Base-by-base conservation (phyloP, 163 green algal genomes). In the Prototheca wickerhamii region DNA sequence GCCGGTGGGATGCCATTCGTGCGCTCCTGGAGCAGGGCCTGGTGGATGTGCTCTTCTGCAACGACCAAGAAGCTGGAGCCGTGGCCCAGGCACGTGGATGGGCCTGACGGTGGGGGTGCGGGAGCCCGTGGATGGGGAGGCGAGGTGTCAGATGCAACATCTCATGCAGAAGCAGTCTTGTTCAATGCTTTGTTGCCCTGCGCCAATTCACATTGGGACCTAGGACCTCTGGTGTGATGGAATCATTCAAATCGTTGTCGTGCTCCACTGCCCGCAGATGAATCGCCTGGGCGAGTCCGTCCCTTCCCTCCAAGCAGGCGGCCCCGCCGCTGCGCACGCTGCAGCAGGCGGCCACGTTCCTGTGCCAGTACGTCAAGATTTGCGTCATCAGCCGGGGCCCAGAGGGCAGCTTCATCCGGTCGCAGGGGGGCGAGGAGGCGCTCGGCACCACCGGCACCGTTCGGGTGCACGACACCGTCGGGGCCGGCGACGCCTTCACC, bases 1-100 rank as follows among this genome's bases (percentile, higher is more conserved):
- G 68, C 58, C 88, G 80, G 70, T 78, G 70, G 54, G 66, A 35
- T 1, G 31, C 55, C 6, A 72, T 96, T 42, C 42, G 78, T 51
- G 50, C 54, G 28, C 53, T 93, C 35, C 76, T 95, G 58, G 26
- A 63, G 25, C 68, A 77, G 28, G 76, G 68, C 5, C 65, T 89
- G 53, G 65, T 96, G n/a, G 84, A 96, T 61, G 34, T 93, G 21
- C 58, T 96, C 49, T 91, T 96, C 67, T 87, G 82, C 66, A 96
- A 96, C 66, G 76, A 92, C 69, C 79, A 92, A 52, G 89, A 96
- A 70, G 86, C 84, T 4, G n/a, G 63, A 4, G 83, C 80, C 5
- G 43, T 95, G 35, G 73, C 37, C 65, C 0, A 68, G 58, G 63
- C 49, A 23, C 5, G 34, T 43, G 28, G 50, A 31, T 30, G 34